Evolutionary conservation across 1,139 yeast genomes (phyloP), one percentile per base, ranked within the genome.

Genomic region (Neolecta irregularis): DNA sequence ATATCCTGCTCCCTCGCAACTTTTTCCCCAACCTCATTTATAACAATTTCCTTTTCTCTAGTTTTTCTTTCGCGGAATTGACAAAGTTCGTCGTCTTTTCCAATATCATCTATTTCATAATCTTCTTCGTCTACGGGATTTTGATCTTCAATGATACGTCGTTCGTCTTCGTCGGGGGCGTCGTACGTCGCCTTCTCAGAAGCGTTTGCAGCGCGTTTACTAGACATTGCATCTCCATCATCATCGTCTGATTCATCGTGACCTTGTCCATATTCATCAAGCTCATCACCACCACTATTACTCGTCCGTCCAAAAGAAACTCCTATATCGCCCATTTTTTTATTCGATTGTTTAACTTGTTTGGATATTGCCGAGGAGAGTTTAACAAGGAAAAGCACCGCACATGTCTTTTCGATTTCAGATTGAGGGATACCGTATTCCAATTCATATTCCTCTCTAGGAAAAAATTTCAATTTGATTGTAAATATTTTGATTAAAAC

Each of bases 381-480:
- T 36, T 68, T 65, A 39, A 60, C 60, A 54, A 88, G 64, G 67
- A 88, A 85, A 43, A 66, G 63, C 31, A 61, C 56, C 31, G 74
- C 65, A 38, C 85, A 61, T 32, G 78, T 76, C 33, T 63, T 55
- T 56, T 80, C 93, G 48, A 91, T 67, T 52, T 78, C 80, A 38
- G 69, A 73, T 57, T 74, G 78, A 16, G 80, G 64, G 34, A 88
- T 75, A 55, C 88, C 96, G 56, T 88, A 85, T 60, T 85, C 95
- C 37, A 69, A 67, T 53, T 71, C 73, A 57, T 88, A 91, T 55
- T 85, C 95, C 25, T 64, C 62, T 41, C 69, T 62, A 39, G 80
- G 67, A 60, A 72, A 91, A 64, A 91, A 81, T 42, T 71, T 65
- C 60, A 91, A 62, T 46, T 69, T 66, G 44, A 91, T 71, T 34